Evolutionary conservation across 2,329 filamentous ascomycete species (phyloP), one percentile per base, ranked within the genome.

Genomic region (Zasmidium angulare): DNA sequence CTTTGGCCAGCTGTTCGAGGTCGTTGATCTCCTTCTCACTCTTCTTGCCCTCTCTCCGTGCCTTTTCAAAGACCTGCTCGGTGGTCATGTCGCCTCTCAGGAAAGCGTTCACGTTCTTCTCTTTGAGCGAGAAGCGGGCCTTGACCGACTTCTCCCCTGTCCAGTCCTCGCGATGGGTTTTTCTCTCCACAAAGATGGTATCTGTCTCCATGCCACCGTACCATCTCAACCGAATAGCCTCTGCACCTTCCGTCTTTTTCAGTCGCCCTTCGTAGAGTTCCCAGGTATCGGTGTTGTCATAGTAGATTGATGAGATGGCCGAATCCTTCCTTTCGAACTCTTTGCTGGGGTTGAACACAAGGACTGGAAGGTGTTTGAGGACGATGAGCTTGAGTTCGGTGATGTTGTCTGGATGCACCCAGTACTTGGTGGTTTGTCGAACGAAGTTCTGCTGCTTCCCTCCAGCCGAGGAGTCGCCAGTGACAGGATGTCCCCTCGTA

Each of bases 131-230:
- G 72, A 99, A 99, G 47, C 95, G 89, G 47, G 95, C 93, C 80
- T 99, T 99, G 78, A 99, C 95, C 1, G 93, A 98, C 79, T 98
- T 96, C 75, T 99, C 95, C 59, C 95, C 95, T 0, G 95, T 99
- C 95, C 95, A 99, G 75, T 99, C 95, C 76, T 99, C 95, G 43
- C 95, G 89, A 79, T 99, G 95, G 0, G 95, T 99, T 79, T 99
- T 99, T 63, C 95, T 86, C 80, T 99, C 95, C 22, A 99, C 89
- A 71, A 98, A 99, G 58, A 98, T 96, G 56, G 91, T 95, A 72
- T 98, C 93, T 55, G 82, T 91, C 69, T 95, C 87, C 93, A 99
- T 97, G 46, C 91, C 92, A 61, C 95, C 95, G 72, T 99, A 99
- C 95, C 95, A 99, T 66, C 95, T 86, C 61, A 99, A 82, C 72